A percentile compares a stretch with the other conserved stretches of the same genome.
phyloP scores from a whole-genome alignment of 202 grass and related monocot genomes.

The Zizania palustris region DNA sequence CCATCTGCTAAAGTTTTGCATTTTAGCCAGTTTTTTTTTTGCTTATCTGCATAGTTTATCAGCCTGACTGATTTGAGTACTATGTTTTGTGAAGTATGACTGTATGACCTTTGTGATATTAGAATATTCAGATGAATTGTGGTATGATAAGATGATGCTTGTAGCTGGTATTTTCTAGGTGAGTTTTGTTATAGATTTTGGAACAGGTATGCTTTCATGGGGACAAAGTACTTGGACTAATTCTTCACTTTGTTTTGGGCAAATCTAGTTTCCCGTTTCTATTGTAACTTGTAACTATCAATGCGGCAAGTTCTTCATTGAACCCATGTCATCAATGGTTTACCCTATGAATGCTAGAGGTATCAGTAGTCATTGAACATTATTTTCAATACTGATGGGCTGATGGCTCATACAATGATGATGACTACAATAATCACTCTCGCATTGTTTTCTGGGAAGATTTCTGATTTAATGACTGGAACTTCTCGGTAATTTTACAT shows the following conservation, averaged over 20 bases:
- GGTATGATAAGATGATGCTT: too few species aligned
- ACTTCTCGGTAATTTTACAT: background rate
- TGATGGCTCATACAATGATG: background rate
- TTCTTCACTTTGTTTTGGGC: slow-evolving; percentile 29
- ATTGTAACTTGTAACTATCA: slow-evolving; percentile 7
- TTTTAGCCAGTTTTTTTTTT: background rate
- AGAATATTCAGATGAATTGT: too few species aligned
- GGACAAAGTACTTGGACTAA: background rate
- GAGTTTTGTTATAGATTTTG: slow-evolving; percentile 10
- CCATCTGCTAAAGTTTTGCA: too few species aligned
- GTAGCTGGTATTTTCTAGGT: background rate
- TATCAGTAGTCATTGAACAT: background rate
- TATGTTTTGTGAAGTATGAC: background rate
- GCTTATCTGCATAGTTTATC: background rate
- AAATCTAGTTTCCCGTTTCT: slow-evolving; percentile 17
- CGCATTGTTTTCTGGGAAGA: background rate
- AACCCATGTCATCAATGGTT: slow-evolving; percentile 12
- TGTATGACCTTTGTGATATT: background rate
- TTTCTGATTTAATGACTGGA: background rate
- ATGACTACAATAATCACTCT: background rate
- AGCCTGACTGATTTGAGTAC: background rate
- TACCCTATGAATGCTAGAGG: background rate
- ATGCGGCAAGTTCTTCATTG: background rate
- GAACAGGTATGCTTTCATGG: slow-evolving; percentile 2
- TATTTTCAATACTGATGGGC: background rate